Conservation (phyloP, 106 monocot genomes). For the Xerophyta viscosa region DNA sequence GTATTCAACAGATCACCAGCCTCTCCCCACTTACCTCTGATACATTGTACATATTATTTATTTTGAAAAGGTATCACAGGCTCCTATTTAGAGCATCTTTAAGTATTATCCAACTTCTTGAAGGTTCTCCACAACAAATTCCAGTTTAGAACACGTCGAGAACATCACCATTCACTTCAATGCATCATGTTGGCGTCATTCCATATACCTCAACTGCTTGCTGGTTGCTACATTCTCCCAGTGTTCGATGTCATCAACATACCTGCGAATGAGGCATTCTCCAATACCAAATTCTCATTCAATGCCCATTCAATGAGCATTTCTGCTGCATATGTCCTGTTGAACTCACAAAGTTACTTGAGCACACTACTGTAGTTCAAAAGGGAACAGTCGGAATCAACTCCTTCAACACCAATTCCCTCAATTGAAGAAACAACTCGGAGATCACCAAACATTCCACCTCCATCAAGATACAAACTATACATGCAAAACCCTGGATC, state of each 20-base stretch:
- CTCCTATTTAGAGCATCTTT: constrained; percentile 18
- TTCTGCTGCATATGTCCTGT: constrained; percentile 20
- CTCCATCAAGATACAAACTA: constrained; percentile 26
- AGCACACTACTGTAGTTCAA: constrained; percentile 30
- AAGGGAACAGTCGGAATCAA: constrained; percentile 20
- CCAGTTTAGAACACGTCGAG: constrained; percentile 20
- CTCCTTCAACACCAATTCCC: constrained; percentile 23
- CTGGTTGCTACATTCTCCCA: constrained; percentile 10
- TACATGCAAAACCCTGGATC: constrained; percentile 13
- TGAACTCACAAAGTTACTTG: constrained; percentile 15
- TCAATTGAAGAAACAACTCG: constrained; percentile 12
- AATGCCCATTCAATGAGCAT: constrained; percentile 28
- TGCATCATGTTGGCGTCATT: constrained; percentile 7
- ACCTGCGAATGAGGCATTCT: constrained; percentile 6
- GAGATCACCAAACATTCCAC: constrained; percentile 14
- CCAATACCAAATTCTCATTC: neutral
- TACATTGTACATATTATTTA: constrained; percentile 24
- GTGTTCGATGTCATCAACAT: constrained; percentile 18
- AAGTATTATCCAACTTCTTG: constrained; percentile 14
- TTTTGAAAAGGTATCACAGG: constrained; percentile 13
- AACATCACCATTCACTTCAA: constrained; percentile 4
- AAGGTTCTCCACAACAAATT: constrained; percentile 29
- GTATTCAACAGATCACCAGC: constrained; percentile 22
- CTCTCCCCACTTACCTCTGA: constrained; percentile 19
- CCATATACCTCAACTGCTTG: constrained; percentile 19